A percentile compares a stretch with the other conserved stretches of the same genome.
These are phyloP conservation scores for Uronychia setigera DNA, from an alignment of 73 alveolate species.

Conservation along the genomic window DNA sequence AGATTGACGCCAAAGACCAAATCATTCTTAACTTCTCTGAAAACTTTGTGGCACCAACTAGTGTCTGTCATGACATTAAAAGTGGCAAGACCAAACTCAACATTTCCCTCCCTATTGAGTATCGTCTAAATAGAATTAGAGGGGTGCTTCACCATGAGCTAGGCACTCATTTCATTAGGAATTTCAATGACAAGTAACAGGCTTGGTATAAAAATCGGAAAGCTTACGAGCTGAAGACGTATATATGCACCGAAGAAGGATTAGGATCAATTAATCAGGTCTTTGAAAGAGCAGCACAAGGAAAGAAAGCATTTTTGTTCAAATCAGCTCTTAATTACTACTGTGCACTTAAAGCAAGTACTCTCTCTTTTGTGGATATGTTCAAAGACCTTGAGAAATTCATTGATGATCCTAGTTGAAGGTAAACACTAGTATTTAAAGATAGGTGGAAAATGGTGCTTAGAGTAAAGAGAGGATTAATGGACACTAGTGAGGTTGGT, in stretches of 20 bases:
- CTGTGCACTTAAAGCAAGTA: constrained; percentile 16
- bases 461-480: constrained; percentile 55
- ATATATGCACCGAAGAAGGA: constrained; percentile 53
- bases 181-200: constrained; percentile 38
- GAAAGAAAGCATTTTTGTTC: constrained; percentile 28
- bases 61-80: constrained; percentile 39
- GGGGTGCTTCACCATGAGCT: constrained; percentile 64
- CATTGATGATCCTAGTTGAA: constrained; percentile 45
- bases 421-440: constrained; percentile 9
- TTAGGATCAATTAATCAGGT: constrained; percentile 32
- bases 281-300: constrained; percentile 20
- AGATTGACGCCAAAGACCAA: constrained; percentile 29
- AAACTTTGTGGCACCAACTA: constrained; percentile 59
- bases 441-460: constrained; percentile 42
- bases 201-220: constrained; percentile 39
- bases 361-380: constrained; percentile 37
- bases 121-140: constrained; percentile 31
- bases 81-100: constrained; percentile 39
- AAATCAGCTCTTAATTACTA: constrained; percentile 54
- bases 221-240: neutral
- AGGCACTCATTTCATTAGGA: constrained; percentile 55
- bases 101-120: constrained; percentile 47
- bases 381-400: constrained; percentile 28
- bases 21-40: constrained; percentile 48
- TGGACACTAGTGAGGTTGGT: constrained; percentile 40